Percentiles rank a stretch among this genome's conserved stretches.
Conservation (phyloP, 345 rosid genomes). For the Populus deltoides region DNA sequence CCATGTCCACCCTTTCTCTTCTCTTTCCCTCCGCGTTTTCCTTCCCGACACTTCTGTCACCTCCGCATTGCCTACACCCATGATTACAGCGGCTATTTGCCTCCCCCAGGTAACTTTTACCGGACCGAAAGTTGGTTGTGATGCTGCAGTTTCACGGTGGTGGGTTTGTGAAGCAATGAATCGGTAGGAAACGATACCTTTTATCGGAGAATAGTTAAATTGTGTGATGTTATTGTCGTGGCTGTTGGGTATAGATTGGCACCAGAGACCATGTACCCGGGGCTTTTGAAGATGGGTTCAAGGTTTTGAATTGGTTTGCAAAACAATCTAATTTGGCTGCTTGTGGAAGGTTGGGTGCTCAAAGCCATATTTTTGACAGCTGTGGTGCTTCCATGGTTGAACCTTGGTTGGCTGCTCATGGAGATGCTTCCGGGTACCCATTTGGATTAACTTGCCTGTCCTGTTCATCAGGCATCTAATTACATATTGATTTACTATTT, state of each 20-base stretch:
- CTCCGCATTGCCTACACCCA: not conserved
- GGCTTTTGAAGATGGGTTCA: conserved; percentile 76
- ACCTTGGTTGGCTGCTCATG: conserved; percentile 95
- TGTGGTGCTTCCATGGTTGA: conserved; percentile 92
- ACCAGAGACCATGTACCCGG: conserved; percentile 83
- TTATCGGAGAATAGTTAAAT: conserved; percentile 70
- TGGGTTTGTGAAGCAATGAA: conserved; percentile 85
- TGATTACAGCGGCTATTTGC: not conserved
- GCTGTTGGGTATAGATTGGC: conserved; percentile 92
- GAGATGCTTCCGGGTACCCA: conserved; percentile 81
- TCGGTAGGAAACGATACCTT: conserved; percentile 84
- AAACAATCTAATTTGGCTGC: conserved; percentile 96
- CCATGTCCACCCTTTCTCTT: conserved; percentile 83
- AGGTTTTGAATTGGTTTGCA: conserved; percentile 83
- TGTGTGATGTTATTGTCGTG: conserved; percentile 83
- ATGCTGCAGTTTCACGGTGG: conserved; percentile 96
- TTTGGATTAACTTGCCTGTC: not conserved
- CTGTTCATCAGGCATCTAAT: not conserved
- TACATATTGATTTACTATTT: not conserved
- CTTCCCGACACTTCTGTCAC: conserved; percentile 78
- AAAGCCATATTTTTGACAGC: conserved; percentile 66
- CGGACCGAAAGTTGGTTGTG: conserved; percentile 62
- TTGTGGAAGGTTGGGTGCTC: conserved; percentile 66
- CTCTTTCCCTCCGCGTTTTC: conserved; percentile 80
- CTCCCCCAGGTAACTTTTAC: conserved; percentile 20